phyloP scores from a whole-genome alignment of 176 grass and related monocot genomes.

The Zoysia japonica region DNA sequence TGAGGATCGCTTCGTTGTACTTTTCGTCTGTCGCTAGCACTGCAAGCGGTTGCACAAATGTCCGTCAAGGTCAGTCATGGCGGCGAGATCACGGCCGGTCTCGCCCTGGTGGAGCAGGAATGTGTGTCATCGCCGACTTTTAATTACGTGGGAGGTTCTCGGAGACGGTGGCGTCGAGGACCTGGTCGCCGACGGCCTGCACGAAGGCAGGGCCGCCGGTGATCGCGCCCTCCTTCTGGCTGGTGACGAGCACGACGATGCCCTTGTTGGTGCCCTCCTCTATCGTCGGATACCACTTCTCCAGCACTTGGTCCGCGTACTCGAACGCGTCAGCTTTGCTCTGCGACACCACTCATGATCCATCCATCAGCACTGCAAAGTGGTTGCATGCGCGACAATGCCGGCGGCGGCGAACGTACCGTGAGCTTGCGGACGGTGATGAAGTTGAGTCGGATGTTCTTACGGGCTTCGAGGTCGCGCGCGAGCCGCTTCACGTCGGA shows the following conservation, averaged over 20 bases:
- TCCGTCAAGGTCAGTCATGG: background rate
- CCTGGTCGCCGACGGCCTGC: conserved; percentile 71
- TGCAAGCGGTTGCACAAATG: conserved; percentile 11
- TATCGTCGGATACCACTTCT: conserved; percentile 98
- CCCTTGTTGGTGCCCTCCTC: conserved; percentile 95
- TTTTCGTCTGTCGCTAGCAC: conserved; percentile 95
- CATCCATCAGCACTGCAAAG: background rate
- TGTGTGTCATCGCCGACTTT: background rate
- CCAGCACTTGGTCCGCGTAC: conserved; percentile 94
- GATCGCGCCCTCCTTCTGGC: conserved; percentile 97
- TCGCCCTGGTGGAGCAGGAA: background rate
- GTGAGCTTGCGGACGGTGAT: conserved; percentile 95
- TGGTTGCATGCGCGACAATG: background rate
- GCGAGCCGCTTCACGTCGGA: conserved; percentile 74
- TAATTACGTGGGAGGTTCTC: conserved; percentile 85
- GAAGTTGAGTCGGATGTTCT: conserved; percentile 90
- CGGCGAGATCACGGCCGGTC: background rate
- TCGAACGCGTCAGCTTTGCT: conserved; percentile 99
- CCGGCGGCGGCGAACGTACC: conserved; percentile 31
- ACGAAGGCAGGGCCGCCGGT: conserved; percentile 88
- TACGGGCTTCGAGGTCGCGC: conserved; percentile 77
- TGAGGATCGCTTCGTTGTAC: conserved; percentile 88
- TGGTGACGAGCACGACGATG: conserved; percentile 90
- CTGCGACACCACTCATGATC: conserved; percentile 43
- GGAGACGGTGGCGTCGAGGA: conserved; percentile 83